These are phyloP conservation scores for Heimioporus sp. DNA, from an alignment of 768 basidiomycete genomes.

Conservation along the genomic window DNA sequence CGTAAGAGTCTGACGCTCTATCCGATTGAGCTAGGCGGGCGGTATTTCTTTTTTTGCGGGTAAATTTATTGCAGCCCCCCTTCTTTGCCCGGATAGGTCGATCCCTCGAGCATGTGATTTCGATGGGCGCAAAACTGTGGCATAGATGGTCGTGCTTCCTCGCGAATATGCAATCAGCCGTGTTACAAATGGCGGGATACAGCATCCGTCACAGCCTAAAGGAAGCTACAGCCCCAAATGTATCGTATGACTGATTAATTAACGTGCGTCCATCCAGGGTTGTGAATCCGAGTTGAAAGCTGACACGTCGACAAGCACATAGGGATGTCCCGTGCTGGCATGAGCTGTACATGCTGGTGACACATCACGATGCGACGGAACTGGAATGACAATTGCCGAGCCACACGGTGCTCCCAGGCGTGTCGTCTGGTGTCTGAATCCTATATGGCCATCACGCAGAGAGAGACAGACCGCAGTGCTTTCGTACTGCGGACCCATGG, in stretches of 20 bases:
- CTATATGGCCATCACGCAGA: background rate
- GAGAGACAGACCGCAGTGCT: background rate
- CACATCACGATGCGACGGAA: background rate
- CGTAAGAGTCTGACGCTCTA: slow-evolving; percentile 66
- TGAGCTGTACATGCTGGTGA: slow-evolving; percentile 1
- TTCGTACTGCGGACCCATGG: background rate
- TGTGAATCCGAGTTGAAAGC: slow-evolving; percentile 11
- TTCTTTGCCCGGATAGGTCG: background rate
- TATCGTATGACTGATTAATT: slow-evolving; percentile 17
- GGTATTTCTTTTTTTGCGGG: background rate
- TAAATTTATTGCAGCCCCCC: background rate
- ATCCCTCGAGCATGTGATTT: slow-evolving; percentile 3
- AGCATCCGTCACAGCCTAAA: slow-evolving; percentile 13
- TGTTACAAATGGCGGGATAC: slow-evolving; percentile 12
- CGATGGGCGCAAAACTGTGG: slow-evolving; percentile 27
- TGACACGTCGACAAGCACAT: slow-evolving; percentile 1
- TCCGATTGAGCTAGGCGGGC: slow-evolving; percentile 69
- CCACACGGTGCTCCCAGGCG: background rate
- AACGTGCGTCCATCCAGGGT: slow-evolving; percentile 13
- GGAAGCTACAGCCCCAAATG: slow-evolving; percentile 10
- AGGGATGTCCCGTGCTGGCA: background rate
- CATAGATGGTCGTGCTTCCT: slow-evolving; percentile 4
- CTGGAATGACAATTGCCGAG: background rate
- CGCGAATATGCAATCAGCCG: slow-evolving; percentile 6
- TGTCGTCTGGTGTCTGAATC: background rate